These are phyloP conservation scores for Plenodomus lindquistii DNA, from an alignment of 2,329 filamentous ascomycete species.

Conservation along the genomic window DNA sequence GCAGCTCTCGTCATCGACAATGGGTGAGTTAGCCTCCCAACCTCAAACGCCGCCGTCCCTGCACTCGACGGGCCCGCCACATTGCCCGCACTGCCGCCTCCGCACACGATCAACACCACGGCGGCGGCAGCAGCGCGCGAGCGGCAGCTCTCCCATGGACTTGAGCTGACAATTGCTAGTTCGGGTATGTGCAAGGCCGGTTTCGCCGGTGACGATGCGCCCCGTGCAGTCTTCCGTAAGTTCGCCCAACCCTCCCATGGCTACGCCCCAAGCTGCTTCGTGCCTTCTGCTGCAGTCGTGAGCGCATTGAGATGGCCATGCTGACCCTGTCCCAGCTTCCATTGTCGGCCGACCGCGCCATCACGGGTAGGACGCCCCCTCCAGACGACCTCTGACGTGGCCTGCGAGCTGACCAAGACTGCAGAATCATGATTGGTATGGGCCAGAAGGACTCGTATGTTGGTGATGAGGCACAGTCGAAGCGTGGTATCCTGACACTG, in stretches of 20 bases:
- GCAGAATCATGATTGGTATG: slow-evolving; percentile 99
- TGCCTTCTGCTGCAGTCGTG: slow-evolving; percentile 10
- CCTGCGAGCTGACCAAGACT: slow-evolving; percentile 45
- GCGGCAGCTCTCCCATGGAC: slow-evolving; percentile 26
- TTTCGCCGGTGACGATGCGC: slow-evolving; percentile 99
- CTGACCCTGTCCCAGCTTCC: slow-evolving; percentile 68
- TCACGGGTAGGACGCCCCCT: slow-evolving; percentile 80
- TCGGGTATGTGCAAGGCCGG: slow-evolving; percentile 99
- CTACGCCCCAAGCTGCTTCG: slow-evolving; percentile 8
- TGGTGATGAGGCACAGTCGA: slow-evolving; percentile 99
- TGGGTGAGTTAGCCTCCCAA: slow-evolving; percentile 76
- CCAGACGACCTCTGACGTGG: slow-evolving; percentile 16
- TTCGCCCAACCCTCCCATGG: slow-evolving; percentile 41
- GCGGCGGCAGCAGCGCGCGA: slow-evolving; percentile 28
- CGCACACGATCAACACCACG: slow-evolving; percentile 22
- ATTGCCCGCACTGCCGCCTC: slow-evolving; percentile 26
- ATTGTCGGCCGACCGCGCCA: slow-evolving; percentile 99
- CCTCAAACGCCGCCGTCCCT: slow-evolving; percentile 40
- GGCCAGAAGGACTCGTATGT: slow-evolving; percentile 99
- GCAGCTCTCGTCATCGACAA: slow-evolving; percentile 99
- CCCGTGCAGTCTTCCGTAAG: slow-evolving; percentile 99
- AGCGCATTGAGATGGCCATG: slow-evolving; percentile 19
- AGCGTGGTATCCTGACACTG: slow-evolving; percentile 99
- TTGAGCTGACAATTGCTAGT: slow-evolving; percentile 60
- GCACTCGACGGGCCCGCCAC: slow-evolving; percentile 44